Evolutionary conservation across 1,284 basidiomycete genomes (phyloP).

Genomic region (Sanghuangporus sanghuang): DNA sequence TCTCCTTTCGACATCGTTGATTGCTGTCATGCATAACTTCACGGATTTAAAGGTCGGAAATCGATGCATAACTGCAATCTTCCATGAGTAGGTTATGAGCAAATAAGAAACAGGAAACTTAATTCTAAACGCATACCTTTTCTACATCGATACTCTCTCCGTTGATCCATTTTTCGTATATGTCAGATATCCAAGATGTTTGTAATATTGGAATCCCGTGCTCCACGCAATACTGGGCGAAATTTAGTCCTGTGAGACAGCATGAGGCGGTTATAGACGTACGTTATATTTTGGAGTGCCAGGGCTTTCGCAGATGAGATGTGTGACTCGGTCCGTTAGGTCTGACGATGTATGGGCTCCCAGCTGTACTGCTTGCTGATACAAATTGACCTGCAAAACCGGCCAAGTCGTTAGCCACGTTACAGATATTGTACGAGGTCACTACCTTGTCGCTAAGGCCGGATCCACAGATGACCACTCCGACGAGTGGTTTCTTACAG

Average conservation of each 20-base stretch:
- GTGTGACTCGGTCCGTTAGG: constrained; percentile 77
- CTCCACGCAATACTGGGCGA: constrained; percentile 62
- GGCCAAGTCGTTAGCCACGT: neutral
- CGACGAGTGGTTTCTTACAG: constrained; percentile 15
- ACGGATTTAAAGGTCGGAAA: constrained; percentile 64
- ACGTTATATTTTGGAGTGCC: constrained; percentile 77
- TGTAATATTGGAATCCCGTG: constrained; percentile 68
- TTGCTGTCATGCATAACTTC: constrained; percentile 62
- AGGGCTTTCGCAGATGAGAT: constrained; percentile 64
- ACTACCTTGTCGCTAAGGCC: constrained; percentile 19
- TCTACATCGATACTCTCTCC: constrained; percentile 70
- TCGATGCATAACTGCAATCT: constrained; percentile 52
- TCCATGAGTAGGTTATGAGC: constrained; percentile 9
- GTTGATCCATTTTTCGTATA: constrained; percentile 65
- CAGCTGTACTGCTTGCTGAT: constrained; percentile 69
- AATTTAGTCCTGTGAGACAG: neutral
- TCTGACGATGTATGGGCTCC: constrained; percentile 62
- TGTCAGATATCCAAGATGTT: constrained; percentile 66
- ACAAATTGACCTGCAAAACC: constrained; percentile 48
- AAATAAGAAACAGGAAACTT: neutral
- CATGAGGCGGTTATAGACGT: constrained; percentile 21
- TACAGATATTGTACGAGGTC: constrained; percentile 21
- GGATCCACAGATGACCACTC: constrained; percentile 14
- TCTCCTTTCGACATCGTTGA: constrained; percentile 47
- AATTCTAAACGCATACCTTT: constrained; percentile 29